Conservation (phyloP, 306 rosid genomes). For the Notholithocarpus densiflorus region DNA sequence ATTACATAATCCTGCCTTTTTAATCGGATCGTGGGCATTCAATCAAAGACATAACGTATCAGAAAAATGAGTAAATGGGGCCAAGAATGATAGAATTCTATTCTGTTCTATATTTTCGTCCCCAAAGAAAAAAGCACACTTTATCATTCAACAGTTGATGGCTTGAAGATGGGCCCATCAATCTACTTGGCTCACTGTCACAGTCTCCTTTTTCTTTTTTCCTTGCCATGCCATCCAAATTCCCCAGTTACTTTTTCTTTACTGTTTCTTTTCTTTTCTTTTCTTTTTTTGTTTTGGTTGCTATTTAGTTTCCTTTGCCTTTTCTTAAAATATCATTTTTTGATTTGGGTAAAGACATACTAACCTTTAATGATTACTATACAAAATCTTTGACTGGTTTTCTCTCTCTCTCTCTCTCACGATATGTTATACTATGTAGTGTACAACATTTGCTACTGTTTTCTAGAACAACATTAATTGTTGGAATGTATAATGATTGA, state of each 20-base stretch:
- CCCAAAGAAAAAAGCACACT: constrained; percentile 48
- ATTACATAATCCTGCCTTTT: not conserved
- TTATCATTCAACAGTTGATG: constrained; percentile 49
- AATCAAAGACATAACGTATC: not conserved
- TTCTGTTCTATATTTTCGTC: constrained; percentile 19
- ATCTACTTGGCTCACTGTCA: constrained; percentile 69
- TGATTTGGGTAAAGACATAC: constrained; percentile 64
- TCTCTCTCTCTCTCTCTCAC: not conserved
- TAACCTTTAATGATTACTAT: constrained; percentile 67
- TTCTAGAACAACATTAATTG: too few species aligned
- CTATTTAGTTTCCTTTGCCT: constrained; percentile 50
- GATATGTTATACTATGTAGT: not conserved
- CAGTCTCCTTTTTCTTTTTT: constrained; percentile 58
- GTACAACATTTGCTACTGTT: too few species aligned
- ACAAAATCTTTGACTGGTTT: constrained; percentile 78
- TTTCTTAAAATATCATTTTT: constrained; percentile 89
- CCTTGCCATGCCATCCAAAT: constrained; percentile 45
- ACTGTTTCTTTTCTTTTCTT: constrained; percentile 39
- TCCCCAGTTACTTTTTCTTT: constrained; percentile 55
- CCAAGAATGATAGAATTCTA: constrained; percentile 14
- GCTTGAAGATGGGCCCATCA: constrained; percentile 39
- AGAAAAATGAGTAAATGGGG: constrained; percentile 12
- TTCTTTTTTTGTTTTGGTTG: constrained; percentile 19
- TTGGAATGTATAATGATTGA: too few species aligned
- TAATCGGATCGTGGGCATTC: not conserved